phyloP scores from a whole-genome alignment of 2,329 filamentous ascomycete genomes.

The Pseudohalonectria lignicola region DNA sequence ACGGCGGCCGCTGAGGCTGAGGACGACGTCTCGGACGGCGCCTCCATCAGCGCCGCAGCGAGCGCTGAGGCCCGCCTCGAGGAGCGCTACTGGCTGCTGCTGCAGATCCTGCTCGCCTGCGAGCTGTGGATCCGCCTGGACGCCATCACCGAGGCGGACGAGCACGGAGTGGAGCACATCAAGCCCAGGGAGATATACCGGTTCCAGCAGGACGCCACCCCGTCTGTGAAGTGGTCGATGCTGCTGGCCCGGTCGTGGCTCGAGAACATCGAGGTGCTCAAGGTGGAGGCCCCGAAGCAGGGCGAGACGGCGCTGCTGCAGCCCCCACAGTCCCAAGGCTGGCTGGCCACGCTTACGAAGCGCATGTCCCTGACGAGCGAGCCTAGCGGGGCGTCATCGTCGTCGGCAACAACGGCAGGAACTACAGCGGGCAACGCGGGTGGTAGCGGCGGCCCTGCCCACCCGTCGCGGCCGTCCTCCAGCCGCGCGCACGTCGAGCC shows the following conservation, averaged over 20 bases:
- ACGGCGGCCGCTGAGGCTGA: conserved; percentile 17
- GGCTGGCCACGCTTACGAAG: conserved; percentile 48
- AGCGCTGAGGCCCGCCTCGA: conserved; percentile 40
- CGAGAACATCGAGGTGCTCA: conserved; percentile 53
- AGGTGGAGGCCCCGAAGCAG: conserved; percentile 20
- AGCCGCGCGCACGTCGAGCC: conserved; percentile 15
- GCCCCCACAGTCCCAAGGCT: conserved; percentile 23
- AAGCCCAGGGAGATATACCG: conserved; percentile 45
- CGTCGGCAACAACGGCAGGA: conserved; percentile 26
- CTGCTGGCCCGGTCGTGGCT: conserved; percentile 55
- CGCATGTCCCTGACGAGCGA: conserved; percentile 34
- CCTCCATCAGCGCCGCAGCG: conserved; percentile 37
- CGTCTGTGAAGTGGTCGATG: conserved; percentile 56
- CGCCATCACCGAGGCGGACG: conserved; percentile 48
- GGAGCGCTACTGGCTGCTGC: conserved; percentile 55
- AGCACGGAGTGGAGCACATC: conserved; percentile 38
- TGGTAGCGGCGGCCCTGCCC: no score
- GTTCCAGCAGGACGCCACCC: conserved; percentile 51
- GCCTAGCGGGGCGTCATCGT: conserved; percentile 18
- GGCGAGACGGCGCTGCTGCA: conserved; percentile 19
- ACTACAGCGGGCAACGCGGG: conserved; percentile 18
- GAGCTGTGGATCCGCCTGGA: conserved; percentile 57
- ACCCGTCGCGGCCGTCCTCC: neutral
- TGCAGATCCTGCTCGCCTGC: conserved; percentile 54
- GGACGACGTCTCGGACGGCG: conserved; percentile 40